Percentiles rank a stretch among this genome's conserved stretches.
Evolutionary conservation across 441 rosid genomes (phyloP).

Genomic region (Arabidopsis hybrid): DNA sequence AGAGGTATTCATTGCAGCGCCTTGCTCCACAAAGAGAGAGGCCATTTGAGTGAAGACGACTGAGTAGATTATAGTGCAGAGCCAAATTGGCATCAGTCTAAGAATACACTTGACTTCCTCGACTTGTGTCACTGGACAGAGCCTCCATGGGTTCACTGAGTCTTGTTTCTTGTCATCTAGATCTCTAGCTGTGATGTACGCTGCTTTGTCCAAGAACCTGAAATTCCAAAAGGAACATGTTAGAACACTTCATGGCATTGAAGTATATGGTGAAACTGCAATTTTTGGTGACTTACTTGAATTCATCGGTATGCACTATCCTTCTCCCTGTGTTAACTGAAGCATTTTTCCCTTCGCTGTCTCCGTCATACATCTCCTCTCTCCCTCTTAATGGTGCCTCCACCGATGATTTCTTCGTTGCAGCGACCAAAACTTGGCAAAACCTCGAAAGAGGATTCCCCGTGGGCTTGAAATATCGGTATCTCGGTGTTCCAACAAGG

Average conservation of each 20-base stretch:
- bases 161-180: conserved; percentile 71
- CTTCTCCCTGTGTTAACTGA: conserved; percentile 43
- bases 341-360: conserved; percentile 32
- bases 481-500: conserved; percentile 70
- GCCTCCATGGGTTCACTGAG: conserved; percentile 65
- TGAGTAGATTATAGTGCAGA: conserved; percentile 94
- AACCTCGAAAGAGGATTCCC: conserved; percentile 93
- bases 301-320: conserved; percentile 46
- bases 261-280: not conserved
- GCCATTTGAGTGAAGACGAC: conserved; percentile 99
- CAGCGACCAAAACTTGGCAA: conserved; percentile 83
- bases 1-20: conserved; percentile 91
- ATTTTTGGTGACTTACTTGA: conserved; percentile 37
- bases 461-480: conserved; percentile 82
- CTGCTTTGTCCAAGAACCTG: conserved; percentile 97
- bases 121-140: conserved; percentile 92
- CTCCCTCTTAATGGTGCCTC: conserved; percentile 46
- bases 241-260: conserved; percentile 11
- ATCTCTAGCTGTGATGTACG: conserved; percentile 72
- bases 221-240: conserved; percentile 23
- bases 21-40: conserved; percentile 97
- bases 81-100: conserved; percentile 92
- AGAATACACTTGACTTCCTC: conserved; percentile 98
- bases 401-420: conserved; percentile 67
- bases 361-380: conserved; percentile 46